These are phyloP conservation scores for Juglanconis juglandina DNA, from an alignment of 2,329 filamentous ascomycete genomes.

Conservation along the genomic window DNA sequence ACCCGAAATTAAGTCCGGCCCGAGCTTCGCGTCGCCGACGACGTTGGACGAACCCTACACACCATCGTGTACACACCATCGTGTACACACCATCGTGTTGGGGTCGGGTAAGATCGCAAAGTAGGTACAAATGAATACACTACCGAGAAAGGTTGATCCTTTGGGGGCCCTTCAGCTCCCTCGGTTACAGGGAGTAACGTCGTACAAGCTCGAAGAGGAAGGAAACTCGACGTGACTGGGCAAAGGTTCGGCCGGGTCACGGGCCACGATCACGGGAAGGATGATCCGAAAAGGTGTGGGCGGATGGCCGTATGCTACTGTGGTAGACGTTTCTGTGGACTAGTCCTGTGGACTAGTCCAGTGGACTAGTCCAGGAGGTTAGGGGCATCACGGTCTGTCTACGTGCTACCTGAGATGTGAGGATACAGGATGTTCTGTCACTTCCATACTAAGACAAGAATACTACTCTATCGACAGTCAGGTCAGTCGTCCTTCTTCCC, in stretches of 20 bases:
- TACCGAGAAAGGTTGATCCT: neutral
- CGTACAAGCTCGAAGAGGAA: neutral
- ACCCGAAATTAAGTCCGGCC: neutral
- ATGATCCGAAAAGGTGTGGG: conserved; percentile 10
- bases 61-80: too few relatives aligned
- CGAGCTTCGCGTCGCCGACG: neutral
- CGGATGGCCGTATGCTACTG: neutral
- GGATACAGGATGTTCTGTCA: too few relatives aligned
- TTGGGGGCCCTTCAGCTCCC: neutral
- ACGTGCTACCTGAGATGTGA: too few relatives aligned
- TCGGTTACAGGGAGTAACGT: neutral
- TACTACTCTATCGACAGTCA: too few relatives aligned
- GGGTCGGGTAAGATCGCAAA: too few relatives aligned
- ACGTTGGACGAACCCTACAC: too few relatives aligned
- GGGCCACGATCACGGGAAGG: conserved; percentile 14
- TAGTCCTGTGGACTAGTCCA: too few relatives aligned
- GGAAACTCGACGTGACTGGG: neutral
- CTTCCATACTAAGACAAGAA: too few relatives aligned
- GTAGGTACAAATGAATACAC: neutral
- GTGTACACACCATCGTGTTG: too few relatives aligned
- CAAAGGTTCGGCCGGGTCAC: conserved; percentile 9
- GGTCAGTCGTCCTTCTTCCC: too few relatives aligned
- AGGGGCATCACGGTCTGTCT: too few relatives aligned
- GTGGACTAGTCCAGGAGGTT: too few relatives aligned
- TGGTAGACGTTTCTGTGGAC: neutral